A percentile compares a stretch with the other conserved stretches of the same genome.
Conservation (phyloP, 208 protist genomes). For the Lotmaria passim region DNA sequence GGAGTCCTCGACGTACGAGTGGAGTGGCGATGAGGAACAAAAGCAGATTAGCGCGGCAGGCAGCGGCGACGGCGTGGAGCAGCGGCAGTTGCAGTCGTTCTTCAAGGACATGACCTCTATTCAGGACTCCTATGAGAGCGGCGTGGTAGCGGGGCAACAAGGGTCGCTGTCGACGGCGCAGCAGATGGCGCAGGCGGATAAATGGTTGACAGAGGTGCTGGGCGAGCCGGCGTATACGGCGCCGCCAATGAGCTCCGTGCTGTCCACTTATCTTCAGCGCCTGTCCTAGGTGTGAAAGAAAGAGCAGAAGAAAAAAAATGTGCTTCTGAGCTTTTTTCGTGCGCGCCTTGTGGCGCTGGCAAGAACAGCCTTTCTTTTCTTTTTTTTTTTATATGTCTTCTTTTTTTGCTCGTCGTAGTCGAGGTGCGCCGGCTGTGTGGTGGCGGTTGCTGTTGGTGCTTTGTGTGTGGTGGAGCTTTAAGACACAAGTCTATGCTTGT, state of each 20-base stretch:
- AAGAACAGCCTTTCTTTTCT: not conserved
- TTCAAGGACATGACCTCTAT: slow-evolving; percentile 45
- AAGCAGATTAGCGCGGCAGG: too few relatives aligned
- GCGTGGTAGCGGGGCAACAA: slow-evolving; percentile 13
- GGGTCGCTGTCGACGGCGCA: slow-evolving; percentile 24
- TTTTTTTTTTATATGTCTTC: not conserved
- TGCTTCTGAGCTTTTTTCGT: too few relatives aligned
- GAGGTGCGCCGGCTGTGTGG: too few relatives aligned
- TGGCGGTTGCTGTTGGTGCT: too few relatives aligned
- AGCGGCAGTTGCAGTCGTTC: slow-evolving; percentile 38
- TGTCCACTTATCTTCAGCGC: slow-evolving; percentile 71
- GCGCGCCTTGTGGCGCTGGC: too few relatives aligned
- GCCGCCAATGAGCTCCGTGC: slow-evolving; percentile 73
- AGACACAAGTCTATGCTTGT: too few relatives aligned
- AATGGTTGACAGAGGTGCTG: slow-evolving; percentile 70
- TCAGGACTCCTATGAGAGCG: slow-evolving; percentile 19
- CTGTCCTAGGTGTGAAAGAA: slow-evolving; percentile 8
- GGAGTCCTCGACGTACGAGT: slow-evolving; percentile 23
- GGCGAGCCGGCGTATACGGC: slow-evolving; percentile 77
- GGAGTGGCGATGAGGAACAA: slow-evolving; percentile 9
- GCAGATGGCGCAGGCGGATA: slow-evolving; percentile 38
- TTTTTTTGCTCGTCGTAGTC: too few relatives aligned
- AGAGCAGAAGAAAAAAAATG: too few relatives aligned
- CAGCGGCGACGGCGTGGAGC: not conserved
- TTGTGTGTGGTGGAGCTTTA: too few relatives aligned